Evolutionary conservation across 2,329 filamentous ascomycete species (phyloP), one percentile per base, ranked within the genome.

Genomic region (Tolypocladium paradoxum): DNA sequence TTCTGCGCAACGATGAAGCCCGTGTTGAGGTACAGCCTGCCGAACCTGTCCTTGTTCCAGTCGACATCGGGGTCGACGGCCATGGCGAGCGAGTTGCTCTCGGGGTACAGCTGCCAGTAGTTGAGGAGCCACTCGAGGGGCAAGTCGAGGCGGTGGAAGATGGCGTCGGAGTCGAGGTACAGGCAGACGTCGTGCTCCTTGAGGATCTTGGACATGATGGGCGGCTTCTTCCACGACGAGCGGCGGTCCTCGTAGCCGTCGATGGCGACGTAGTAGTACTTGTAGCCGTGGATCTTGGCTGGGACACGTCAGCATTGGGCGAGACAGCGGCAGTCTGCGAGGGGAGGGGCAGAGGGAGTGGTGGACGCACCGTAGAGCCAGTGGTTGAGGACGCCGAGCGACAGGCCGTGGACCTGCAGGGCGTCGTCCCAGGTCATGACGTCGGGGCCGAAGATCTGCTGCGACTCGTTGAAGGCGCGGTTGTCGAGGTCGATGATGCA

Each of bases 1-100:
- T 77, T 76, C 64, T 79, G 76, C 4, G 76, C 71, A 38, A 79
- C 65, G 62, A 79, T 76, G 67, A 79, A 78, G 20, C 76, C 76
- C 1, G 76, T 76, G 66, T 79, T 79, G 59, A 73, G 68, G 68
- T 71, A 75, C 58, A 67, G 58, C 52, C 68, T 70, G 54, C 65
- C 67, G 27, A 65, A 68, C 57, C 65, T 62, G 59, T 75, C 72
- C 54, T 65, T 62, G 63, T 75, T 75, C 60, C 61, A 60, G 36
- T 69, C 62, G 35, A 56, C 54, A 29, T 64, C 59, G 5, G 72
- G 72, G 34, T 75, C 72, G 36, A 67, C 57, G 27, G 72, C 70
- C 45, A 75, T 66, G 48, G 71, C 70, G 47, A 75, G 64, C 18
- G 72, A 70, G 64, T 71, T 70, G 54, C 61, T 66, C 20, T 66